Evolutionary conservation across 345 rosid genomes (phyloP).

Genomic region (Brassica juncea): DNA sequence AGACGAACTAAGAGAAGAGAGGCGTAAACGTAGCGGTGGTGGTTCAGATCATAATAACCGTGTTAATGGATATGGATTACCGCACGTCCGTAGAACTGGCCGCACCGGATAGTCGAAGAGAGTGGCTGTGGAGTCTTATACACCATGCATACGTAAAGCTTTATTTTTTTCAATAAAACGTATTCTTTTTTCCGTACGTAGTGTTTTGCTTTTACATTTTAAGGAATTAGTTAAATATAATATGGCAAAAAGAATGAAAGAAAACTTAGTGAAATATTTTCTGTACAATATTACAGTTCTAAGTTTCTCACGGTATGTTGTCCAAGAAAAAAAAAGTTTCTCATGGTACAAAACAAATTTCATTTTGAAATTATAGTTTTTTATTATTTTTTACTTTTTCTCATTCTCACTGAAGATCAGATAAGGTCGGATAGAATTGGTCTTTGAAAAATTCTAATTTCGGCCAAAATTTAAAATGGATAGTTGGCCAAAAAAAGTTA

Average conservation of each 20-base stretch:
- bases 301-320: not conserved
- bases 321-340: too few species aligned
- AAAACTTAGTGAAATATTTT: not conserved
- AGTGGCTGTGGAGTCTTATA: not conserved
- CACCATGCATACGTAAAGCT: not conserved
- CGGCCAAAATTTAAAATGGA: too few species aligned
- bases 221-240: not conserved
- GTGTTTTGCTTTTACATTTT: not conserved
- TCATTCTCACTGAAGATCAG: too few species aligned
- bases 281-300: not conserved
- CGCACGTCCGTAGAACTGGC: constrained; percentile 28
- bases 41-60: constrained; percentile 24
- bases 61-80: constrained; percentile 18
- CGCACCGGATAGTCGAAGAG: constrained; percentile 22
- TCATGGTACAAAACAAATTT: not conserved
- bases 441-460: too few species aligned
- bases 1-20: constrained; percentile 40
- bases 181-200: not conserved
- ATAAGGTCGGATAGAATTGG: too few species aligned
- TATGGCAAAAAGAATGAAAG: not conserved
- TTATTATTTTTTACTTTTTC: too few species aligned
- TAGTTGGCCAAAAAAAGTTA: too few species aligned
- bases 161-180: not conserved
- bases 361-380: too few species aligned
- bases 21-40: constrained; percentile 21